Conservation (phyloP, 2,329 filamentous ascomycete species). For the Aspergillus calidoustus region DNA sequence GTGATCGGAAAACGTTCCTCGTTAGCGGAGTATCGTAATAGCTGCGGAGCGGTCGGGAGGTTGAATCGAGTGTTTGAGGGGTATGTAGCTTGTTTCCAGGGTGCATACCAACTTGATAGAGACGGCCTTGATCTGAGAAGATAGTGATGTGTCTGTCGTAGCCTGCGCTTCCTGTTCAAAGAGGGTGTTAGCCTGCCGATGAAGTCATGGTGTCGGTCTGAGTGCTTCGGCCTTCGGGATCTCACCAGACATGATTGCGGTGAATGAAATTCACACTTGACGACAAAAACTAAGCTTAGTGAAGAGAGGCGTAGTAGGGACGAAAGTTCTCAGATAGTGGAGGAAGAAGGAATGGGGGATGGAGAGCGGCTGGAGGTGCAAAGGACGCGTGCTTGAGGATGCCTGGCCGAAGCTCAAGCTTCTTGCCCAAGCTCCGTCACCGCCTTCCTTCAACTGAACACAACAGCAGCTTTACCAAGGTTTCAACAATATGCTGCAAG, state of each 20-base stretch:
- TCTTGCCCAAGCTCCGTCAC: slow-evolving; percentile 35
- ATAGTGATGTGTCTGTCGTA: slow-evolving; percentile 99
- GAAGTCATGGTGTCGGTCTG: slow-evolving; percentile 33
- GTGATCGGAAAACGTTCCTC: slow-evolving; percentile 30
- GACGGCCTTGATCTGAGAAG: slow-evolving; percentile 96
- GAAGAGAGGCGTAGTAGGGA: slow-evolving; percentile 1
- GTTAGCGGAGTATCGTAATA: slow-evolving; percentile 30
- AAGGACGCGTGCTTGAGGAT: slow-evolving; percentile 42
- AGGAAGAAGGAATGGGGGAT: slow-evolving; percentile 26
- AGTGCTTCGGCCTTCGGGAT: slow-evolving; percentile 10
- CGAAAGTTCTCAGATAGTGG: slow-evolving; percentile 13
- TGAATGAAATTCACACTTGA: slow-evolving; percentile 19
- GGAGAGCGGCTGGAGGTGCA: slow-evolving; percentile 27
- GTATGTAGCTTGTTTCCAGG: neutral
- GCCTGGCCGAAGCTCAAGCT: slow-evolving; percentile 43
- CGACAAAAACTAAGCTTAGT: slow-evolving; percentile 16
- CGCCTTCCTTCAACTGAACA: slow-evolving; percentile 31
- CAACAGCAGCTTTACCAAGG: neutral
- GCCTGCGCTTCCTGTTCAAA: slow-evolving; percentile 72
- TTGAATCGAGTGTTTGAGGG: slow-evolving; percentile 2
- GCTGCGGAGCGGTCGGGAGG: slow-evolving; percentile 13
- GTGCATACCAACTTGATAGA: slow-evolving; percentile 93
- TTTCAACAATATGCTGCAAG: no score
- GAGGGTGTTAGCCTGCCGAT: slow-evolving; percentile 34
- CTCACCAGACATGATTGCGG: slow-evolving; percentile 51